phyloP scores from a whole-genome alignment of 2,329 filamentous ascomycete genomes.

The Cryoendolithus antarcticus region DNA sequence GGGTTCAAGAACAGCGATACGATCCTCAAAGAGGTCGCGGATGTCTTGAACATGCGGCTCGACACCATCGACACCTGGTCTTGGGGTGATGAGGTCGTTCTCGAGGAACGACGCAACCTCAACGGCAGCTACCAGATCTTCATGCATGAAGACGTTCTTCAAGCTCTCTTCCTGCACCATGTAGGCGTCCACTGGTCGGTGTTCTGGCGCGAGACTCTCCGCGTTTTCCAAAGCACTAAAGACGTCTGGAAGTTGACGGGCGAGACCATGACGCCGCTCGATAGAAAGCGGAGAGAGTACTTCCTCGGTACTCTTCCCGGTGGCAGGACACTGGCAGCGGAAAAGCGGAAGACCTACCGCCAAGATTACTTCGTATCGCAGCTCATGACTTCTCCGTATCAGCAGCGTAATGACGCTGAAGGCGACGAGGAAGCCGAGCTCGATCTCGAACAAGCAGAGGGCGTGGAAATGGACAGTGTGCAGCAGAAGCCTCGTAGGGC shows the following conservation, averaged over 20 bases:
- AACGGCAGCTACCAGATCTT: constrained; percentile 48
- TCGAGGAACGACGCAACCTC: constrained; percentile 41
- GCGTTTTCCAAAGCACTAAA: constrained; percentile 24
- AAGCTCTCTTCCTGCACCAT: constrained; percentile 43
- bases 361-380: constrained; percentile 44
- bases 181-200: constrained; percentile 42
- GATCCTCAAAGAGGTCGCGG: constrained; percentile 41
- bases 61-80: constrained; percentile 39
- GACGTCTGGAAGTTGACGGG: constrained; percentile 30
- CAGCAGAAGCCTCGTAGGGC: too few relatives aligned
- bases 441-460: too few relatives aligned
- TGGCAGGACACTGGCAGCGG: neutral
- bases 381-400: neutral
- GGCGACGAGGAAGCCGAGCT: constrained; percentile 32
- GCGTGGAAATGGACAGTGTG: too few relatives aligned
- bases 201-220: constrained; percentile 32
- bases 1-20: constrained; percentile 38
- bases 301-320: constrained; percentile 25
- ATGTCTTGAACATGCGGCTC: constrained; percentile 46
- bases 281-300: constrained; percentile 32
- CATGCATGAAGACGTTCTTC: constrained; percentile 47
- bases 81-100: constrained; percentile 35
- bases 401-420: constrained; percentile 4
- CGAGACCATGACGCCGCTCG: constrained; percentile 23
- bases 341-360: constrained; percentile 1